phyloP scores from a whole-genome alignment of 1,284 basidiomycete species.

The Ceratobasidium papillatum region DNA sequence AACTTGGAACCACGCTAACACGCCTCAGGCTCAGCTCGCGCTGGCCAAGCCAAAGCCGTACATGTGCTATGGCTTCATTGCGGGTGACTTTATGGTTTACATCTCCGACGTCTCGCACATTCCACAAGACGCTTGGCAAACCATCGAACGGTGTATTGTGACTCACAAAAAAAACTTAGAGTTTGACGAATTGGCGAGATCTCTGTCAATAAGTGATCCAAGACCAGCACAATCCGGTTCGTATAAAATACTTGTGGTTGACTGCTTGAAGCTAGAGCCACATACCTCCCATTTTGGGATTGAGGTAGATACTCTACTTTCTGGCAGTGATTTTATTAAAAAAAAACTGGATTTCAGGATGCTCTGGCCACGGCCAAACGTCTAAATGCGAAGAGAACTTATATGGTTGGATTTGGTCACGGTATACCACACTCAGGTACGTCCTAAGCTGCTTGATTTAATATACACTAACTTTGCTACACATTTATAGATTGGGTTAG shows the following conservation, averaged over 20 bases:
- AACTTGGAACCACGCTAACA: not conserved
- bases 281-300: conserved; percentile 80
- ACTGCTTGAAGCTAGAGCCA: conserved; percentile 68
- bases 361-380: conserved; percentile 63
- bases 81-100: conserved; percentile 70
- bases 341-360: not conserved
- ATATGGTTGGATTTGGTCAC: conserved; percentile 77
- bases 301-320: conserved; percentile 43
- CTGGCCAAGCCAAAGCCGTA: conserved; percentile 57
- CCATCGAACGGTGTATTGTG: conserved; percentile 52
- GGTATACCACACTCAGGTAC: conserved; percentile 65
- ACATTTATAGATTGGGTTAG: conserved; percentile 62
- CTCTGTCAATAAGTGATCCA: not conserved
- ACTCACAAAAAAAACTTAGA: not conserved
- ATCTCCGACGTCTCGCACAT: conserved; percentile 80
- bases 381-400: conserved; percentile 66
- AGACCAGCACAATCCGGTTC: not conserved
- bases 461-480: not conserved
- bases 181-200: not conserved
- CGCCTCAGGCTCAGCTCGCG: not conserved
- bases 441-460: not conserved
- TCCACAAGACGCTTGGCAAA: conserved; percentile 70
- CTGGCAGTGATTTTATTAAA: not conserved
- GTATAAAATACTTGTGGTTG: conserved; percentile 65
- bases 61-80: conserved; percentile 76